Base-by-base conservation (phyloP, 2,329 filamentous ascomycete species). In the Ophiostoma tasmaniense region DNA sequence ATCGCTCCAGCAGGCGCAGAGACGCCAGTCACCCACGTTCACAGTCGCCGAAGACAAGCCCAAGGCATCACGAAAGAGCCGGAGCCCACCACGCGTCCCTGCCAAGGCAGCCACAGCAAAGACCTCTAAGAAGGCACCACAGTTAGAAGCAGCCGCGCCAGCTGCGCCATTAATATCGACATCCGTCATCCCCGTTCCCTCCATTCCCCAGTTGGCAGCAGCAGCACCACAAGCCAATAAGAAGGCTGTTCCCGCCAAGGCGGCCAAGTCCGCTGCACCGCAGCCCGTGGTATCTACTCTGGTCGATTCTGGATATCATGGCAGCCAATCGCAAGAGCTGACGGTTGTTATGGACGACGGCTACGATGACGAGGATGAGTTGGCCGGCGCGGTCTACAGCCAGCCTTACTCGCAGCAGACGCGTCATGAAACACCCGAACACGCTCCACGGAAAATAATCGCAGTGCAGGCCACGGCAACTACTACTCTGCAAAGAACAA, bases 261-360 rank as follows among this genome's bases (percentile, higher is more conserved):
- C 52, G 6, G 39, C 55, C 70, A 74, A 70, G 55, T 74, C 74
- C 22, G 77, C 78, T 70, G 76, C 75, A 67, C 28, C 75, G 67
- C 61, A 28, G n/a, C 28, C 61, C 7, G 75, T 76, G 50, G 72
- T 75, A n/a, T 71, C 76, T n/a, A 75, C 80, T 25, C 75, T 80
- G 64, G 78, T 81, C 1, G 89, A 92, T 73, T 92, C 90, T 42
- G 89, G 90, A 35, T 92, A 91, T 74, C 87, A 90, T 78, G 89
- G 88, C 64, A 90, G 88, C 73, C 87, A 89, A 73, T 80, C 81
- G 2, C 82, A 84, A 67, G 84, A 87, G 68, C 79, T 79, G n/a
- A 52, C 62, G 3, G 80, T 84, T 55, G 78, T 33, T 10, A 33
- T 17, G n/a, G 22, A 45, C 37, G 35, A 65, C 11, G 37, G 80